Percentiles rank a stretch among this genome's conserved stretches.
phyloP scores from a whole-genome alignment of 768 basidiomycete species.

The Leccinellum rugosiceps region DNA sequence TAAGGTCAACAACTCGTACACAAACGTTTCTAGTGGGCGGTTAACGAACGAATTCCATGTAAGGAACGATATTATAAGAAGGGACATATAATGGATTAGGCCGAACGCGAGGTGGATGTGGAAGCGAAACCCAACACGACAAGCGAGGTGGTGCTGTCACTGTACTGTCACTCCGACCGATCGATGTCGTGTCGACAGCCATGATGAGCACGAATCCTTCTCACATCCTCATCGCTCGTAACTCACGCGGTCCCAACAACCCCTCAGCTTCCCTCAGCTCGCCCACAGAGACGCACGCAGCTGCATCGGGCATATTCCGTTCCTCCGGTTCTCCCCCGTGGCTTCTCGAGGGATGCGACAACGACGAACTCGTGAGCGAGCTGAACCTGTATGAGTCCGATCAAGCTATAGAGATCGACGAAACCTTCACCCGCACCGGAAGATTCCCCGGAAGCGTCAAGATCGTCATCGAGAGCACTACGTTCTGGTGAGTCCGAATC shows the following conservation, averaged over 20 bases:
- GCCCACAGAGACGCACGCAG: constrained; percentile 85
- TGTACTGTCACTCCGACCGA: too few species aligned
- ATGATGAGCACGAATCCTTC: constrained; percentile 56
- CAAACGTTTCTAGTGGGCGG: too few species aligned
- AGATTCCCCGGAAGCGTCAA: constrained; percentile 85
- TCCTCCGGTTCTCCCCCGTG: constrained; percentile 78
- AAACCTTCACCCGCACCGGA: constrained; percentile 65
- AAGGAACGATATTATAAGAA: too few species aligned
- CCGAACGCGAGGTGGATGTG: too few species aligned
- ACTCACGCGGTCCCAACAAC: constrained; percentile 72
- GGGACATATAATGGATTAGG: too few species aligned
- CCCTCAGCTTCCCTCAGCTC: constrained; percentile 79
- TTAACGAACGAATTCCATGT: too few species aligned
- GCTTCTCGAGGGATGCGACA: constrained; percentile 73
- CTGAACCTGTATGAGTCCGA: constrained; percentile 64
- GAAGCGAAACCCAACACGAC: too few species aligned
- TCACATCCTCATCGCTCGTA: constrained; percentile 85
- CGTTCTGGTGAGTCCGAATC: constrained; percentile 71
- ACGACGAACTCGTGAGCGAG: constrained; percentile 66
- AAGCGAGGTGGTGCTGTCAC: too few species aligned
- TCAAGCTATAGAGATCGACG: constrained; percentile 74
- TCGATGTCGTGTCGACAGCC: background rate
- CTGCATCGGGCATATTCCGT: constrained; percentile 80
- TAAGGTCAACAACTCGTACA: too few species aligned
- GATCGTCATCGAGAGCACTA: constrained; percentile 83